Evolutionary conservation across 495 filamentous ascomycete species (phyloP).

Genomic region (Aspergillus haitiensis): DNA sequence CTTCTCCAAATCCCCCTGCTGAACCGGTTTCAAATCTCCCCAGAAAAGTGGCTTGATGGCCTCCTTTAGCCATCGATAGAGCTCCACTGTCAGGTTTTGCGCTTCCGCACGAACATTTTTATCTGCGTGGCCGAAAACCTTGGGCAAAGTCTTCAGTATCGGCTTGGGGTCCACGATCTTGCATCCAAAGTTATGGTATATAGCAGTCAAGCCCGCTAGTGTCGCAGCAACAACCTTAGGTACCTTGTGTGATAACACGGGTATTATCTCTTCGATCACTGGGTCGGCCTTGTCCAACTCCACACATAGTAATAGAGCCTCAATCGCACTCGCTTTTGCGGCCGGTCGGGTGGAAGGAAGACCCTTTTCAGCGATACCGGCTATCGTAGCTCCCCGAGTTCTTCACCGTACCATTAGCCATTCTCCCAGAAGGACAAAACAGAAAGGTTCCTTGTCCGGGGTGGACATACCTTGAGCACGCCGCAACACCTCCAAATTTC

Average conservation of each 20-base stretch:
- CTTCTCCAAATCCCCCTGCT: constrained; percentile 91
- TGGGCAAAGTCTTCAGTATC: constrained; percentile 85
- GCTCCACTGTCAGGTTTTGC: constrained; percentile 85
- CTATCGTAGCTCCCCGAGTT: constrained; percentile 71
- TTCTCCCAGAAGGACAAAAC: constrained; percentile 1
- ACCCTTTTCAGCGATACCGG: constrained; percentile 86
- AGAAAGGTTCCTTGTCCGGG: not conserved
- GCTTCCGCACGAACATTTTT: constrained; percentile 97
- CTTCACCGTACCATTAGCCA: constrained; percentile 39
- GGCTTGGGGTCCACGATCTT: constrained; percentile 96
- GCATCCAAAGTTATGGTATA: constrained; percentile 92
- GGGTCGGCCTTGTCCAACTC: constrained; percentile 86
- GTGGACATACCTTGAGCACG: constrained; percentile 63
- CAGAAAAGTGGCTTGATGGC: constrained; percentile 99
- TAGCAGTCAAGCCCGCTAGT: constrained; percentile 72
- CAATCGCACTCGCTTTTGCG: constrained; percentile 81
- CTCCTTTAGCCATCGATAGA: constrained; percentile 96
- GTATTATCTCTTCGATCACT: constrained; percentile 86
- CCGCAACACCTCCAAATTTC: constrained; percentile 78
- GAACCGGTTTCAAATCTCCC: constrained; percentile 91
- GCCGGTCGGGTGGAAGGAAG: constrained; percentile 81
- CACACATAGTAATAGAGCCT: constrained; percentile 84
- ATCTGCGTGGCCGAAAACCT: constrained; percentile 93
- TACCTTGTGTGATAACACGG: constrained; percentile 83
- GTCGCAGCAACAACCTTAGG: constrained; percentile 91